phyloP scores from a whole-genome alignment of 2,329 filamentous ascomycete genomes.

The Phoma sp. region DNA sequence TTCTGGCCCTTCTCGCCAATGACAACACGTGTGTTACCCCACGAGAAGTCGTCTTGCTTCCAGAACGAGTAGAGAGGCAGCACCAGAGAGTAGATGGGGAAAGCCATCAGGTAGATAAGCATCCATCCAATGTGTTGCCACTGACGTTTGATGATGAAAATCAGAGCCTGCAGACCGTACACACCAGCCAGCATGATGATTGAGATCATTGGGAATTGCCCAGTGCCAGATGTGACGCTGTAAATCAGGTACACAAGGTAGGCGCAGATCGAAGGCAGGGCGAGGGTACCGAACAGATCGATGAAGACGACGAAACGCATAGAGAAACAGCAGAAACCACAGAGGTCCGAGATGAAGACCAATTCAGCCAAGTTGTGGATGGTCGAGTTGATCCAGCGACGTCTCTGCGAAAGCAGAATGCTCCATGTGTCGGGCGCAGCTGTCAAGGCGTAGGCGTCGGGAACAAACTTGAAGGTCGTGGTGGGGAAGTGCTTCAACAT shows the following conservation, averaged over 20 bases:
- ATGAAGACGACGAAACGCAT: slow-evolving; percentile 98
- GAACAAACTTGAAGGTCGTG: slow-evolving; percentile 96
- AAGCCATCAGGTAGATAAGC: slow-evolving; percentile 97
- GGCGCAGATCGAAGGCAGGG: slow-evolving; percentile 84
- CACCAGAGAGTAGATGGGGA: slow-evolving; percentile 89
- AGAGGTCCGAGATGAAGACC: slow-evolving; percentile 89
- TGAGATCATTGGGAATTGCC: slow-evolving; percentile 84
- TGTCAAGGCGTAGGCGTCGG: slow-evolving; percentile 90
- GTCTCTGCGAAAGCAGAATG: slow-evolving; percentile 93
- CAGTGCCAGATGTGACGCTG: slow-evolving; percentile 68
- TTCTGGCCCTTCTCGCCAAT: slow-evolving; percentile 92
- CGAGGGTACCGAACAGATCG: slow-evolving; percentile 89
- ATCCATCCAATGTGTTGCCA: slow-evolving; percentile 99
- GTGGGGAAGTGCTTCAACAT: slow-evolving; percentile 98
- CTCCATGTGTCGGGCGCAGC: slow-evolving; percentile 94
- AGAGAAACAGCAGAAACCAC: slow-evolving; percentile 97
- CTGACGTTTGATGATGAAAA: slow-evolving; percentile 95
- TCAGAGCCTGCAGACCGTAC: slow-evolving; percentile 93
- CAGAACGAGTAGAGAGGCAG: slow-evolving; percentile 98
- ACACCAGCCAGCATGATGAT: slow-evolving; percentile 88
- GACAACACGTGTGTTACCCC: slow-evolving; percentile 98
- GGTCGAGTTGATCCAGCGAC: slow-evolving; percentile 99
- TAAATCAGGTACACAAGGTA: slow-evolving; percentile 92
- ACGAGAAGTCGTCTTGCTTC: slow-evolving; percentile 98
- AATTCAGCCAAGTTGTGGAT: slow-evolving; percentile 95